Conservation (phyloP, 306 rosid genomes). For the Styphnolobium japonicum region DNA sequence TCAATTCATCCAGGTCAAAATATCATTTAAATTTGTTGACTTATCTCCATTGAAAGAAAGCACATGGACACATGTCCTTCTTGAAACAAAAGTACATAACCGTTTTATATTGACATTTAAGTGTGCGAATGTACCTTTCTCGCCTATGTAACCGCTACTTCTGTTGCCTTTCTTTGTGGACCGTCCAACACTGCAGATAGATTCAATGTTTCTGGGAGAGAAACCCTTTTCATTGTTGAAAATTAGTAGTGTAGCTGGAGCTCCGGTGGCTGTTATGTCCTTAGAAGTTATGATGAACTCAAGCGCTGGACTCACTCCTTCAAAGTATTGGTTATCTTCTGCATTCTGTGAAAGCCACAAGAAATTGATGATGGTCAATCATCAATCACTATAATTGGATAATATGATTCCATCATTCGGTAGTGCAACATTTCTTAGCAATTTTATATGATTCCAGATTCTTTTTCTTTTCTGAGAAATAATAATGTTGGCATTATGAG, state of each 20-base stretch:
- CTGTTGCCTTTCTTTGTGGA: constrained; percentile 59
- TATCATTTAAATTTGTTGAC: too few species aligned
- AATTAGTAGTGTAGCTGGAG: constrained; percentile 45
- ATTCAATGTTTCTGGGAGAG: constrained; percentile 43
- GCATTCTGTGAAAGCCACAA: constrained; percentile 43
- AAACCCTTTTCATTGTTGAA: constrained; percentile 61
- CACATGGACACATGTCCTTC: too few species aligned
- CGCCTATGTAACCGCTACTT: constrained; percentile 59
- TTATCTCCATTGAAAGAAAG: not conserved
- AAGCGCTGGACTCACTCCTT: constrained; percentile 42
- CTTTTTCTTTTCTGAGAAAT: not conserved
- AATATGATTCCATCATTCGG: not conserved
- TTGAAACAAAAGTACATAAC: too few species aligned
- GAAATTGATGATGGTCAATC: too few species aligned
- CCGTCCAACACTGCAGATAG: too few species aligned
- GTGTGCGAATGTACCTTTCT: constrained; percentile 39
- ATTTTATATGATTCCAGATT: not conserved
- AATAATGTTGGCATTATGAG: too few species aligned
- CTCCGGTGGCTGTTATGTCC: constrained; percentile 53
- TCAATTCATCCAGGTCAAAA: not conserved
- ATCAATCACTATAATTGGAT: not conserved
- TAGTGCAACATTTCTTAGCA: not conserved
- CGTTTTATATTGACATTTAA: not conserved
- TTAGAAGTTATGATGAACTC: constrained; percentile 46
- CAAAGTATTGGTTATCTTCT: constrained; percentile 52